Evolutionary conservation across 139 green algal genomes (phyloP).

Genomic region (Coelastrella sp.): DNA sequence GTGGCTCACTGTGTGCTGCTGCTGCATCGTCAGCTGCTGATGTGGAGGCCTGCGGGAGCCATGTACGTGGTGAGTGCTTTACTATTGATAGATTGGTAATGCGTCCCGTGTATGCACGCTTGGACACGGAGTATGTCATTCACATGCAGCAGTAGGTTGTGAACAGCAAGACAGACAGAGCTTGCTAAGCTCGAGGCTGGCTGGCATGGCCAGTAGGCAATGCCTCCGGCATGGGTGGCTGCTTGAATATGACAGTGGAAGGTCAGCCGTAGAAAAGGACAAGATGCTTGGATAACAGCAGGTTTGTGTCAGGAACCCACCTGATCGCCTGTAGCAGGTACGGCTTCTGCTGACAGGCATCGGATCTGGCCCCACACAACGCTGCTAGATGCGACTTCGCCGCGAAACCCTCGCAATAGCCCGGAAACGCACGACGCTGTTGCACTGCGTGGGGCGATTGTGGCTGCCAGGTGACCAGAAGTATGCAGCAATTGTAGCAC

Average conservation of each 20-base stretch:
- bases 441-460: neutral
- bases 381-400: neutral
- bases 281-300: no score
- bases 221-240: neutral
- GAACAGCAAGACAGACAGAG: neutral
- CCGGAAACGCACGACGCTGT: neutral
- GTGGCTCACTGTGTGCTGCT: neutral
- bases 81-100: no score
- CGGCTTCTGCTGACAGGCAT: neutral
- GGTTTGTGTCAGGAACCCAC: neutral
- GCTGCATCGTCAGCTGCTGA: slow-evolving; percentile 2
- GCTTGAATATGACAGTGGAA: no score
- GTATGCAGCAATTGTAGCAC: slow-evolving; percentile 33
- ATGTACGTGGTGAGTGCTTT: neutral
- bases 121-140: neutral
- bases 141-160: neutral
- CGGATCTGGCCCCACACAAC: neutral
- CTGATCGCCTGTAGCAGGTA: neutral
- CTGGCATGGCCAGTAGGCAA: no score
- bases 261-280: no score
- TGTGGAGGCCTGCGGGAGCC: neutral
- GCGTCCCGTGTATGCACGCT: no score
- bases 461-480: slow-evolving; percentile 18
- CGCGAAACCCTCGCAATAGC: neutral
- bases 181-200: no score